Percentiles rank a stretch among this genome's conserved stretches.
Evolutionary conservation across 345 rosid genomes (phyloP).

Genomic region (Cardamine chenopodiifolia): DNA sequence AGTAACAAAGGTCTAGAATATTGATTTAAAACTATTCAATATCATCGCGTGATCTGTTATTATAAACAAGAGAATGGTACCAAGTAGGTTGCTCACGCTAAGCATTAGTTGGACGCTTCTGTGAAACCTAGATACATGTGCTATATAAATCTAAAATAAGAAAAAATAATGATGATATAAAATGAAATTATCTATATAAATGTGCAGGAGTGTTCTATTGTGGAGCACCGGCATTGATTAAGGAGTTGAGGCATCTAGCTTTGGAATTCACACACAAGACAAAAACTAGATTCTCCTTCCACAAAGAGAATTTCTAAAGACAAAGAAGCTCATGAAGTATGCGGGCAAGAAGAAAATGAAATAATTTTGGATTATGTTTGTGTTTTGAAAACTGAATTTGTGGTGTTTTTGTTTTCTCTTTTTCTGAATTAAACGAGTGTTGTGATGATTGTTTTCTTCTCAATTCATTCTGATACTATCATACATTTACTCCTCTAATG

Average conservation of each 20-base stretch:
- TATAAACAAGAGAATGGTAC: neutral
- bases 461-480: neutral
- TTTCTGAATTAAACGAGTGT: neutral
- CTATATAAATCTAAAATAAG: neutral
- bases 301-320: conserved; percentile 70
- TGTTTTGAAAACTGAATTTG: neutral
- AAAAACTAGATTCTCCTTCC: conserved; percentile 70
- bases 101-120: neutral
- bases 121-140: neutral
- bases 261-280: conserved; percentile 70
- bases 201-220: conserved; percentile 80
- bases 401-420: neutral
- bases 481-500: neutral
- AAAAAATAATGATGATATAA: neutral
- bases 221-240: conserved; percentile 59
- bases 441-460: neutral
- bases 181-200: neutral
- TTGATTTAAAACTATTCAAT: neutral
- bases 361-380: neutral
- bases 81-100: neutral
- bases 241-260: conserved; percentile 62
- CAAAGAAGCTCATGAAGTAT: conserved; percentile 9
- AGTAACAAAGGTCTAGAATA: neutral
- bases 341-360: conserved; percentile 1
- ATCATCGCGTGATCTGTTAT: neutral